Base-by-base conservation (phyloP, 1,284 basidiomycete genomes). In the Veloboletus limbatus region DNA sequence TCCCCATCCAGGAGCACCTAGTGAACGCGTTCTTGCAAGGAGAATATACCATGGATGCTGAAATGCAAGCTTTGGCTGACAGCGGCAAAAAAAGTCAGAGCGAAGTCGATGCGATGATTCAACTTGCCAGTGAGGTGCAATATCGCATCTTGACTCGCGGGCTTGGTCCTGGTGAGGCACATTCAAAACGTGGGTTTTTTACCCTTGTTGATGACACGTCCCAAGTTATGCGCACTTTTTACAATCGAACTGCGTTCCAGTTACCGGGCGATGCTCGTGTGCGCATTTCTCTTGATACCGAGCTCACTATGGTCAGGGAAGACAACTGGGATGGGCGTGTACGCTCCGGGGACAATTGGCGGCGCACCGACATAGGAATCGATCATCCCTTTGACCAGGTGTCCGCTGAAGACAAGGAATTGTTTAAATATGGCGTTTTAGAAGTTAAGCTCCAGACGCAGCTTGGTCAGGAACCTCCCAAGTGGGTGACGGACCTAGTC, bases 381-480 rank as follows among this genome's bases (percentile, higher is more conserved):
- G 89, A 97, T 68, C 76, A 82, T 65, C 96, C 97, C 4, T 99
- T 99, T 66, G 77, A 87, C 10, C 85, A 89, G 59, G 63, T 96
- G 37, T 66, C 77, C 2, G 62, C 75, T 4, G 88, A 88, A 49
- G 96, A 99, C 67, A 94, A 87, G 69, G 95, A 94, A 54, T 67
- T 89, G 7, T 99, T 99, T 82, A 94, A 93, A 69, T 88, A 91
- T 59, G 88, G 94, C 38, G 90, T 99, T 4, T 75, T 99, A 17
- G 96, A 99, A 69, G 95, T 99, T 56, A 99, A 99, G 71, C 71
- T 99, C 33, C 96, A 98, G 69, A 99, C 96, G 7, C 94, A 98
- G 65, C 79, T 89, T 54, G 96, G 97, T 2, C 96, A 98, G 67
- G 84, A 97, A 67, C 96, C 97, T 6, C 96, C 96, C 1, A 77